Evolutionary conservation across 495 filamentous ascomycete species (phyloP), one percentile per base, ranked within the genome.

Genomic region (Xylaria sp.): DNA sequence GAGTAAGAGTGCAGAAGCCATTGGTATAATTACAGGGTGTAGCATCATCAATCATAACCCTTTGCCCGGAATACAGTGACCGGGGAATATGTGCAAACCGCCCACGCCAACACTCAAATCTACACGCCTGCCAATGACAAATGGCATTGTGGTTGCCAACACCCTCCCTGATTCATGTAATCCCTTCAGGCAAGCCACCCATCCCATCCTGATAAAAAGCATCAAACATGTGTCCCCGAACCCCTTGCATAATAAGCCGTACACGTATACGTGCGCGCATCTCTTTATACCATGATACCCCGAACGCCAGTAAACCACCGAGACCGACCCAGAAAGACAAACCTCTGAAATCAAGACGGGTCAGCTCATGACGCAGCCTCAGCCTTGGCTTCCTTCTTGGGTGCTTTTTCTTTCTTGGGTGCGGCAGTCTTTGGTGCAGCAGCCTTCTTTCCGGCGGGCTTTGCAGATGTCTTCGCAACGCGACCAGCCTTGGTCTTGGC

Each of bases 401-500:
- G 78, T 14, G 87, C 79, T 71, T 89, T 88, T 77, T 88, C 84
- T 88, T 94, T 95, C 84, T 87, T 88, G 11, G 88, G 79, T 11
- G 87, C 80, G 64, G 86, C 87, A 84, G 89, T 88, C 74, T 87
- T 87, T 61, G 88, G 84, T 57, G 85, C 76, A 7, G 87, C 86
- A 4, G 87, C 86, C 66, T 88, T 88, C 79, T 92, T 90, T 29
- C 87, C 85, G 21, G 89, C 88, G 37, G 85, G 77, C 82, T 86
- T 83, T 52, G 83, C 78, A 4, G 85, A 62, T 7, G 81, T 78
- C 90, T 97, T 97, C 57, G 93, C 90, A 72, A 97, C 91, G 69
- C 94, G 91, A 21, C 95, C 94, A 26, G 93, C 92, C 89, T 97
- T 97, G 80, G 95, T 97, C 88, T 93, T 97, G 73, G 87, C 87